These are phyloP conservation scores for Fusarium pilosicola DNA, from an alignment of 2,329 filamentous ascomycete genomes.

Conservation along the genomic window DNA sequence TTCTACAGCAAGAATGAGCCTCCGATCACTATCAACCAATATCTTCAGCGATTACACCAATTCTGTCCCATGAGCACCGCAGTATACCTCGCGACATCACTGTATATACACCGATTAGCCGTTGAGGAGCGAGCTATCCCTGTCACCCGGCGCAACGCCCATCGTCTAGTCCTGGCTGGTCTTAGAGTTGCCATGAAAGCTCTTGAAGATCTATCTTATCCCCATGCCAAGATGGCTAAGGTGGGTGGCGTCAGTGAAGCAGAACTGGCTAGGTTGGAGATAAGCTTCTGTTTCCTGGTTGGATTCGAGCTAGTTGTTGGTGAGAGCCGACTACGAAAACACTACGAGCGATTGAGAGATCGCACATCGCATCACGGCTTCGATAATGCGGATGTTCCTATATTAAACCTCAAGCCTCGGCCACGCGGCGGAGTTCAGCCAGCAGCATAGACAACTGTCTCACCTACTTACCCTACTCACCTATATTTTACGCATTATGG, in stretches of 20 bases:
- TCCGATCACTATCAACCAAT: slow-evolving; percentile 83
- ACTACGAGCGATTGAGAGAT: slow-evolving; percentile 49
- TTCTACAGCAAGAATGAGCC: slow-evolving; percentile 93
- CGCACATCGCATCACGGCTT: slow-evolving; percentile 43
- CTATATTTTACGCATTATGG: neutral
- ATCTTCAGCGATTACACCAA: slow-evolving; percentile 84
- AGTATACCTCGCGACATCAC: slow-evolving; percentile 88
- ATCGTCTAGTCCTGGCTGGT: slow-evolving; percentile 85
- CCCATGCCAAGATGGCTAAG: slow-evolving; percentile 83
- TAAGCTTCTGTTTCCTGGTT: slow-evolving; percentile 88
- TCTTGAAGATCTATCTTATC: slow-evolving; percentile 90
- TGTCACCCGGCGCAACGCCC: slow-evolving; percentile 84
- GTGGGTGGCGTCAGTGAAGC: slow-evolving; percentile 87
- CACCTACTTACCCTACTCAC: neutral
- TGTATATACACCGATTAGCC: slow-evolving; percentile 86
- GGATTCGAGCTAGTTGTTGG: slow-evolving; percentile 79
- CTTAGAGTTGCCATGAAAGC: slow-evolving; percentile 92
- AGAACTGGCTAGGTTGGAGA: slow-evolving; percentile 86
- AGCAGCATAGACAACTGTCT: slow-evolving; percentile 19
- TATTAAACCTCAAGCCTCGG: slow-evolving; percentile 41
- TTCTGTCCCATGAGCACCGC: slow-evolving; percentile 95
- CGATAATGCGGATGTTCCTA: slow-evolving; percentile 43
- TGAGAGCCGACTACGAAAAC: slow-evolving; percentile 46
- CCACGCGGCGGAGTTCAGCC: slow-evolving; percentile 33
- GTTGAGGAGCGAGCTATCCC: slow-evolving; percentile 81